Evolutionary conservation across 768 basidiomycete genomes (phyloP), one percentile per base, ranked within the genome.

Genomic region (Lentinula boryana): DNA sequence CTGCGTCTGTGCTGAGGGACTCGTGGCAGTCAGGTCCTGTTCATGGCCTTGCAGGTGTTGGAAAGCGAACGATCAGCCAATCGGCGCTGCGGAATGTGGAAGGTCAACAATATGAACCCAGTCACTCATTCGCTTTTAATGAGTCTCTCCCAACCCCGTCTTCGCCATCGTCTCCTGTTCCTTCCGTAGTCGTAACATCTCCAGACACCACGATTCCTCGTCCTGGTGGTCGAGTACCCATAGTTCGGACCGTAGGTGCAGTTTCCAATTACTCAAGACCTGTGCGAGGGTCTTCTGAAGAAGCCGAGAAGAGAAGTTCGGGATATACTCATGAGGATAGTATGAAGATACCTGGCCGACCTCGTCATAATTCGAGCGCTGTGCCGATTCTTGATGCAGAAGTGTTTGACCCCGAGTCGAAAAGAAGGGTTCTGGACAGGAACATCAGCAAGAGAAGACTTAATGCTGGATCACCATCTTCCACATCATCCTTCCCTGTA

Each of bases 221-320:
- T 18, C 54, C 55, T 27, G 66, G 65, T 33, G 60, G 58, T 51
- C 67, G 62, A 43, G 62, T 68, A 6, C 74, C 71, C 43, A 77
- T 80, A 21, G 73, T 75, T 50, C 80, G 81, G 6, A 76, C 83
- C 38, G 70, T 77, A 49, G 69, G 68, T 51, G 76, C 77, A n/a
- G 75, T 75, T 13, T 69, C 79, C 33, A 89, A 88, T 68, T 89
- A 85, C 66, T 89, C 89, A 23, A 76, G 86, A 53, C 86, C 87
- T 50, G 78, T 81, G 57, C 80, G 82, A 35, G 36, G 10, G 6
- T 6, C 23, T 1, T 18, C 31, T 15, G n/a, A 13, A 5, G 48
- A 35, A 12, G 1, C n/a, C 2, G 41, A 44, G 15, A 21, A 78
- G 80, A 16, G 71, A 71, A 0, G 76, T 76, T 64, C 65, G 71